Base-by-base conservation (phyloP, 108 stramenopile species). In the Pseudonitzschia multistriata region DNA sequence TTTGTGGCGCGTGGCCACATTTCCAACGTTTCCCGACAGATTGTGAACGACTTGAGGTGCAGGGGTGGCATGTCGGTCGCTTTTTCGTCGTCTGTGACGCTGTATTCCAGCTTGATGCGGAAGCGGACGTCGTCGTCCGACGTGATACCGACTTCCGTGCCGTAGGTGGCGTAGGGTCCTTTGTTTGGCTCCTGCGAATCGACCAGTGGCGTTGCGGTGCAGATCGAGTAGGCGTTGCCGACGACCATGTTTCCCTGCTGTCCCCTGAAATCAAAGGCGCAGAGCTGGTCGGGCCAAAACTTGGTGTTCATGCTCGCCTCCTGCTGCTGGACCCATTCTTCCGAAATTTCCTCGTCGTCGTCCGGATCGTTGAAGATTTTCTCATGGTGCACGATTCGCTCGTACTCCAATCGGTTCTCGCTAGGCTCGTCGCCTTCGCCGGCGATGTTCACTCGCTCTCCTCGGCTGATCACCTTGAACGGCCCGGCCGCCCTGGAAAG, bases 241-340 rank as follows among this genome's bases (percentile, higher is more conserved):
- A 92, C 91, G 67, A 85, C 87, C 94, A 95, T 95, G 79, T 73
- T 91, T 29, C 94, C 94, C 49, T 88, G 87, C 6, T 76, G 73
- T 34, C 94, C 94, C 40, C 94, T 81, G 80, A 95, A 95, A 71
- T 95, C 94, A 22, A 71, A 50, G 17, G 80, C 45, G 22, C 17
- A 56, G 70, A 95, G 40, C 56, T 91, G 57, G 29, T 77, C 66
- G 22, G 80, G 80, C 79, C 83, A 88, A 69, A 77, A 91, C 39
- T 54, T 66, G 14, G 70, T 72, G 24, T 78, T 64, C 28, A 50
- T 57, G 13, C 67, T 31, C 14, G 70, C 45, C 62, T 79, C 76
- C 29, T 66, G 61, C 65, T 72, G 65, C 55, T 69, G 67, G 28
- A 45, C 30, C 30, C 55, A n/a, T 21, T 70, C 73, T 30, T 28